Evolutionary conservation across 306 rosid genomes (phyloP).

Genomic region (Ormosia emarginata): DNA sequence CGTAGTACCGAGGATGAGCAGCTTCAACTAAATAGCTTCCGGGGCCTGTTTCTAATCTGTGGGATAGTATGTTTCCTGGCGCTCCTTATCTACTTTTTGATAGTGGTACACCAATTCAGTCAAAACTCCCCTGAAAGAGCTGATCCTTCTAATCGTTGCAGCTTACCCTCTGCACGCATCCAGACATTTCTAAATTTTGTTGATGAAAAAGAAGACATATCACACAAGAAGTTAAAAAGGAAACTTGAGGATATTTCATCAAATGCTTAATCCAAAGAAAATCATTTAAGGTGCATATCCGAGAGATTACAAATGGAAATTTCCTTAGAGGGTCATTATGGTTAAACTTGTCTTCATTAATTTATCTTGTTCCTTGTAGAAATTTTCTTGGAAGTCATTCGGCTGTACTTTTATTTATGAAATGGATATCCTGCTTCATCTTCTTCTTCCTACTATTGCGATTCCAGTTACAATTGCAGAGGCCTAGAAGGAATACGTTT

Average conservation of each 20-base stretch:
- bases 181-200: constrained; percentile 64
- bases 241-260: constrained; percentile 24
- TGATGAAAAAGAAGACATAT: constrained; percentile 50
- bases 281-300: constrained; percentile 10
- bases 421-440: too few species aligned
- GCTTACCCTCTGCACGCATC: constrained; percentile 40
- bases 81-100: constrained; percentile 49
- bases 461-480: too few species aligned
- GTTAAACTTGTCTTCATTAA: background rate
- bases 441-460: too few species aligned
- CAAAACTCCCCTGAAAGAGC: constrained; percentile 20
- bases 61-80: constrained; percentile 65
- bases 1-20: constrained; percentile 47
- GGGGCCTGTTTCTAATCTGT: constrained; percentile 65
- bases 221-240: constrained; percentile 32
- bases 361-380: background rate
- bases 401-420: background rate
- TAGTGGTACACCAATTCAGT: constrained; percentile 45
- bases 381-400: background rate
- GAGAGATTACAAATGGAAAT: constrained; percentile 19
- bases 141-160: constrained; percentile 9
- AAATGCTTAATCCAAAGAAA: background rate
- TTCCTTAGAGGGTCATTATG: background rate
- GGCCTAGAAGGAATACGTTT: too few species aligned
- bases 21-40: constrained; percentile 61